A percentile compares a stretch with the other conserved stretches of the same genome.
phyloP scores from a whole-genome alignment of 306 rosid genomes.

The Myrica gale region DNA sequence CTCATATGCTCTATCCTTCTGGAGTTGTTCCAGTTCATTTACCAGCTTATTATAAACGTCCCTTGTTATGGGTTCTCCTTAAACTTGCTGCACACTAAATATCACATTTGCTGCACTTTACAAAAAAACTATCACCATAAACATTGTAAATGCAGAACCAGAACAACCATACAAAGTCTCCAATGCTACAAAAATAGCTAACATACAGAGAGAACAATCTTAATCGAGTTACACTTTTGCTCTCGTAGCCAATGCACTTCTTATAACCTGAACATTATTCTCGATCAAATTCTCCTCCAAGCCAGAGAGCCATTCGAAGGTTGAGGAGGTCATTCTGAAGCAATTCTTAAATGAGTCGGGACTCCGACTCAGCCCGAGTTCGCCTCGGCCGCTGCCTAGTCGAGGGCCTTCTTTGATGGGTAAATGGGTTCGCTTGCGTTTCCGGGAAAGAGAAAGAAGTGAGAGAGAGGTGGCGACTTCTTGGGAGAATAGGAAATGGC shows the following conservation, averaged over 20 bases:
- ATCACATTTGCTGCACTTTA: no score
- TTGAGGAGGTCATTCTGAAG: constrained; percentile 67
- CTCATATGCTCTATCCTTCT: constrained; percentile 43
- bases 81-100: constrained; percentile 27
- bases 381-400: neutral
- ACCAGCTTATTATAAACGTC: constrained; percentile 42
- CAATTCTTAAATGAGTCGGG: constrained; percentile 48
- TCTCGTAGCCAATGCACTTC: constrained; percentile 54
- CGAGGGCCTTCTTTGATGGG: neutral
- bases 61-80: constrained; percentile 32
- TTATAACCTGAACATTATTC: constrained; percentile 43
- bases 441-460: constrained; percentile 38
- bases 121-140: no score
- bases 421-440: constrained; percentile 42
- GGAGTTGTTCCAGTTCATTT: constrained; percentile 46
- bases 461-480: constrained; percentile 55
- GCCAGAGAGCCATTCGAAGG: constrained; percentile 87
- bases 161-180: no score
- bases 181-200: no score
- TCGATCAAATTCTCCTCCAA: constrained; percentile 39
- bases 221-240: constrained; percentile 42
- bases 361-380: constrained; percentile 18
- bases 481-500: constrained; percentile 53
- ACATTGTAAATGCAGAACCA: no score
- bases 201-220: neutral